Evolutionary conservation across 2,329 filamentous ascomycete genomes (phyloP).

Genomic region (Calonectria crousiana): DNA sequence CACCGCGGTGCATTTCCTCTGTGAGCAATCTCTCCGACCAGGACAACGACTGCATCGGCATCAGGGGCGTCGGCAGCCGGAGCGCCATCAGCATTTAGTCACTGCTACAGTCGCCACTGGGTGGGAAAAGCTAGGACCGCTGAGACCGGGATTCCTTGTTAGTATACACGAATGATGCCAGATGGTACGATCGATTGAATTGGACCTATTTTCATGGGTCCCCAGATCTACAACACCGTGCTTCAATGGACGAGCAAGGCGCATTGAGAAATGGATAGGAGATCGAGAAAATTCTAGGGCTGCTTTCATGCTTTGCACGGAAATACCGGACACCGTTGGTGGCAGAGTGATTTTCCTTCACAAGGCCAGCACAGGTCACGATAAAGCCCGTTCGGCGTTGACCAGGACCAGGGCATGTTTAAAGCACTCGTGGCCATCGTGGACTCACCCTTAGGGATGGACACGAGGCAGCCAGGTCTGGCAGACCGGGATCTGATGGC

Average conservation of each 20-base stretch:
- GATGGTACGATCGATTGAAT: slow-evolving; percentile 39
- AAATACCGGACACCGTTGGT: slow-evolving; percentile 16
- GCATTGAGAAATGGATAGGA: slow-evolving; percentile 8
- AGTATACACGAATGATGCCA: slow-evolving; percentile 23
- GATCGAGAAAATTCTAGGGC: background rate
- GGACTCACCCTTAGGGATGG: slow-evolving; percentile 18
- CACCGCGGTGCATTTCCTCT: background rate
- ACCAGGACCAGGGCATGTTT: slow-evolving; percentile 26
- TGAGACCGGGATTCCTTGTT: slow-evolving; percentile 27
- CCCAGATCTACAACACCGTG: slow-evolving; percentile 35
- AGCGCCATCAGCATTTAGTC: background rate
- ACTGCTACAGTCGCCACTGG: slow-evolving; percentile 7
- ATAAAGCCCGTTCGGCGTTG: slow-evolving; percentile 16
- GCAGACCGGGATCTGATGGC: slow-evolving; percentile 20
- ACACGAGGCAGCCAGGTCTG: slow-evolving; percentile 24
- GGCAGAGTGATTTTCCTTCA: slow-evolving; percentile 31
- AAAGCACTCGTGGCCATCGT: slow-evolving; percentile 23
- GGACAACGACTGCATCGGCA: background rate
- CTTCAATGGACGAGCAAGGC: slow-evolving; percentile 23
- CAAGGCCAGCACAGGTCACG: slow-evolving; percentile 26
- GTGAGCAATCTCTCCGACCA: background rate
- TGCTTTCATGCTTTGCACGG: background rate
- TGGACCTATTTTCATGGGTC: slow-evolving; percentile 37
- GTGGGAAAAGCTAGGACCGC: slow-evolving; percentile 28
- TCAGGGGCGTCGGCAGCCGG: slow-evolving; percentile 1